Base-by-base conservation (phyloP, 352 stramenopile species). In the Thraustochytrium striatum region DNA sequence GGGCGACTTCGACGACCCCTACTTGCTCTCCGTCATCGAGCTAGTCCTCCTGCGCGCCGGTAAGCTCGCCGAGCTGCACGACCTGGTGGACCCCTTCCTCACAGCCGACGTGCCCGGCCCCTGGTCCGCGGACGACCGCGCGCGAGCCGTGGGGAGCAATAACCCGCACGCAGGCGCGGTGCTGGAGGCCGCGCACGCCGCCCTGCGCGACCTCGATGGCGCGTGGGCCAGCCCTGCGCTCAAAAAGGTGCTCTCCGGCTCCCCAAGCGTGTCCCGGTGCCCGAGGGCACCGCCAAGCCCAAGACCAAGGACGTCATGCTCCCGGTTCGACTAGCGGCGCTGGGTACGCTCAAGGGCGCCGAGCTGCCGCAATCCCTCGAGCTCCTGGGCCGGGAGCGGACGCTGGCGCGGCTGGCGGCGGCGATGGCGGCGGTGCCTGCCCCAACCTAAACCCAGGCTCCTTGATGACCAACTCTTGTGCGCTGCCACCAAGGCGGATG, bases 221-320 rank as follows among this genome's bases (percentile, higher is more conserved):
- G 62, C 53, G 1, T 72, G 36, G 11, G 25, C 11, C 21, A 11
- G 13, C 3, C 25, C 16, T 3, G 19, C 53, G 13, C 8, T 58
- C 38, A 58, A 58, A n/a, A 8, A 41, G 11, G 32, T 35, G 43
- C 62, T 58, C 28, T 39, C 43, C 39, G 39, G 28, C 16, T 57
- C 19, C 38, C 39, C 39, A 57, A 58, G 32, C 28, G 39, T n/a
- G 19, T n/a, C 50, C 8, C 13, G 50, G 5, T 30, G 50, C 7
- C 3, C 57, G 21, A 11, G 11, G 69, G 69, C 8, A n/a, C 11
- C 21, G n/a, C n/a, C n/a, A 79, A 79, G 39, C 44, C 43, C 30
- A 69, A 69, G 52, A 35, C 53, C 5, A n/a, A 44, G 32, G 13
- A 47, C 9, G 47, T 79, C 5, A 79, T 79, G 69, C 69, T 79